Evolutionary conservation across 2,329 filamentous ascomycete species (phyloP), one percentile per base, ranked within the genome.

Genomic region (Nigrospora oryzae): DNA sequence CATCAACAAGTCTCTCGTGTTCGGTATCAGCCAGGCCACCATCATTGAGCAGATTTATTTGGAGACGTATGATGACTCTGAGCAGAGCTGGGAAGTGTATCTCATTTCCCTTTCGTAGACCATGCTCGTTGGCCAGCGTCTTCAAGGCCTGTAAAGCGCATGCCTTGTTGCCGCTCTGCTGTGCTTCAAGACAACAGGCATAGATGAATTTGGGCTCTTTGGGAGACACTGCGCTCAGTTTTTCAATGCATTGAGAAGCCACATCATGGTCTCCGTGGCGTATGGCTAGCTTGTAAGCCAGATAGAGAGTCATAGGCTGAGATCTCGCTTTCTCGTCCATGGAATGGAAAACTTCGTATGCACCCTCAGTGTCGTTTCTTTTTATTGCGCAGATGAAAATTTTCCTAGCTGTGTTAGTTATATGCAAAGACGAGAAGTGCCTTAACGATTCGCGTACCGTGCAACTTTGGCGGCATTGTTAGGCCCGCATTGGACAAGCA

Each of bases 161-260:
- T 0, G 67, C 50, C 42, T 75, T 81, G 49, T 88, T 77, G 0
- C 81, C 79, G 1, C 69, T 67, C 49, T 79, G 70, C 41, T 89
- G 81, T 3, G 88, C 84, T 60, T 94, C 88, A 28, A 88, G 67
- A 17, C 88, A 78, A 54, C 89, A 95, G 1, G 88, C 86, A 51
- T 90, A 89, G 1, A 96, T 69, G 37, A 89, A 77, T 13, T 80
- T 79, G 16, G 71, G 68, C 32, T 82, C 75, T 17, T 74, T 71
- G 1, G 67, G 59, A 0, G 71, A 68, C 7, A 68, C 59, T n/a
- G 69, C 69, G 45, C 72, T 74, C 23, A 95, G 66, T 2, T 65
- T 60, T 23, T 79, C 67, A 3, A 95, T 72, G 55, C 83, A 87
- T 38, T 80, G 71, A 16, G 69, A 62, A n/a, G 83, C 83, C 59